Percentiles rank a stretch among this genome's conserved stretches.
Conservation (phyloP, 495 filamentous ascomycete species). For the Xeromyces bisporus region DNA sequence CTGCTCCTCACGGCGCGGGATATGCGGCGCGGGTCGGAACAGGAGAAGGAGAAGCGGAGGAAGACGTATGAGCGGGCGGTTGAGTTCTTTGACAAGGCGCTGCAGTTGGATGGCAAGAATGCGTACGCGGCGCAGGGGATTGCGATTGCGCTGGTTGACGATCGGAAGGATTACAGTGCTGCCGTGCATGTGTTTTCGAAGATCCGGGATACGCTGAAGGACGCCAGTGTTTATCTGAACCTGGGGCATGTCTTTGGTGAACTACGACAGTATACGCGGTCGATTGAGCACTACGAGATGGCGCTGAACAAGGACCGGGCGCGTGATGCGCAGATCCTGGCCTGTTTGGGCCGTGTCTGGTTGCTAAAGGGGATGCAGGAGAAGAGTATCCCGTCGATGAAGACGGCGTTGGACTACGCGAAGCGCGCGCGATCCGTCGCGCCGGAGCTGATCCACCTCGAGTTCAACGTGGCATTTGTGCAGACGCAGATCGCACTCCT, state of each 20-base stretch:
- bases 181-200: constrained; percentile 78
- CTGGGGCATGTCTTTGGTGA: constrained; percentile 85
- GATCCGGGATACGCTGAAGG: constrained; percentile 73
- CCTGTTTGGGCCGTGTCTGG: constrained; percentile 92
- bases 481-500: constrained; percentile 81
- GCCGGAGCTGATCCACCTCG: constrained; percentile 72
- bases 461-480: constrained; percentile 96
- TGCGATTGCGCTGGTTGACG: constrained; percentile 83
- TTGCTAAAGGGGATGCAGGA: constrained; percentile 71
- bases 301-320: constrained; percentile 67
- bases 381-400: constrained; percentile 60
- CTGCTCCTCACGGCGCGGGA: constrained; percentile 74
- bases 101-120: constrained; percentile 82
- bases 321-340: constrained; percentile 65
- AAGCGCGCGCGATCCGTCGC: constrained; percentile 64
- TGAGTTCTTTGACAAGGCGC: constrained; percentile 95
- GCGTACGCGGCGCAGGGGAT: constrained; percentile 93
- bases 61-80: constrained; percentile 79
- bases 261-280: constrained; percentile 68
- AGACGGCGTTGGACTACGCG: constrained; percentile 73
- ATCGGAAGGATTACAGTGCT: constrained; percentile 65
- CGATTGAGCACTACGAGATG: constrained; percentile 85
- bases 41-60: constrained; percentile 75
- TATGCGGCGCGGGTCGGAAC: constrained; percentile 78
- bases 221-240: constrained; percentile 75